A percentile compares a stretch with the other conserved stretches of the same genome.
phyloP scores from a whole-genome alignment of 192 early-diverging fungal species.

The Backusella sp. region DNA sequence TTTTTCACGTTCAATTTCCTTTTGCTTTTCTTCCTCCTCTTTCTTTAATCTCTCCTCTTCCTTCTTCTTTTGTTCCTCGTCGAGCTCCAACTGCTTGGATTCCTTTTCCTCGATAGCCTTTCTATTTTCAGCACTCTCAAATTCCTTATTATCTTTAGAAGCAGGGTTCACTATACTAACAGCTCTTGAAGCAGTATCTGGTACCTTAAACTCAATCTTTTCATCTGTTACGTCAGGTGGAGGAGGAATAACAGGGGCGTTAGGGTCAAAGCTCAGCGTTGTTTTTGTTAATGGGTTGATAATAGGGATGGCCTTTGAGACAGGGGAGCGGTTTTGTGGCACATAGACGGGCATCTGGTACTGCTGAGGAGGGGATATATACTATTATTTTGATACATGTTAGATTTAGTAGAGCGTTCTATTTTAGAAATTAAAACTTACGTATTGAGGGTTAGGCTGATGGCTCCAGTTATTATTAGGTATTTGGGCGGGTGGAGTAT shows the following conservation, averaged over 20 bases:
- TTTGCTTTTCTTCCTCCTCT: slow-evolving; percentile 22
- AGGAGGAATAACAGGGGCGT: slow-evolving; percentile 3
- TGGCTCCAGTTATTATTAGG: neutral
- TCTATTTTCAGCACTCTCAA: neutral
- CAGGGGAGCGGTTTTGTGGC: slow-evolving; percentile 15
- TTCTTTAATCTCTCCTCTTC: neutral
- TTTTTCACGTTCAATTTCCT: slow-evolving; percentile 24
- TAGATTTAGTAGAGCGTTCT: too few relatives aligned
- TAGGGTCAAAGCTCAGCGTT: slow-evolving; percentile 27
- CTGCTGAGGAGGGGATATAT: neutral
- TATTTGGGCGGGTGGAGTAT: slow-evolving; percentile 16
- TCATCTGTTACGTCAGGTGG: neutral
- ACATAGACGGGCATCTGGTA: neutral
- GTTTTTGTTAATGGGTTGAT: slow-evolving; percentile 72
- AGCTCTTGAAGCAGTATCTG: neutral
- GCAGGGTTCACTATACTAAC: slow-evolving; percentile 55
- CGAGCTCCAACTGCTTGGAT: slow-evolving; percentile 30
- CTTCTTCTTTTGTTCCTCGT: slow-evolving; percentile 37
- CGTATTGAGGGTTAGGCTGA: neutral
- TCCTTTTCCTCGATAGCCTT: neutral
- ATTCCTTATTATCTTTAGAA: neutral
- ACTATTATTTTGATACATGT: neutral
- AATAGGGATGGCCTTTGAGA: slow-evolving; percentile 63
- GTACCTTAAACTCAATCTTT: slow-evolving; percentile 29
- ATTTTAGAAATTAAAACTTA: neutral